Conservation (phyloP, 179 eudicot genomes). For the Pouteria campechiana region DNA sequence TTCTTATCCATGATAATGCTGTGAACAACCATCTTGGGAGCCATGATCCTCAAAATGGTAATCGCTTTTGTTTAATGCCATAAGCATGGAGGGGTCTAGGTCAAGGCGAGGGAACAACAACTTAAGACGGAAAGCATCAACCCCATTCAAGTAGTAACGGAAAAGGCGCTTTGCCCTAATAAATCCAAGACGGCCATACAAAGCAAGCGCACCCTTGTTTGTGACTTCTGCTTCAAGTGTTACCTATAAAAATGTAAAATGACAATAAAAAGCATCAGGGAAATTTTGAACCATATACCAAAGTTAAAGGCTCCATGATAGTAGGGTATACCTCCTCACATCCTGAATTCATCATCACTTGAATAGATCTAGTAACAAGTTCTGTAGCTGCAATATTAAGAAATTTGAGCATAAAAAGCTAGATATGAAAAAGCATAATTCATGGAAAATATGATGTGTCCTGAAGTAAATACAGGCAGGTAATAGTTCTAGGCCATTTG, state of each 20-base stretch:
- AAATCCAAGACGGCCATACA: slow-evolving; percentile 86
- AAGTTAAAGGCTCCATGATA: too few relatives aligned
- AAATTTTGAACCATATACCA: background rate
- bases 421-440: too few relatives aligned
- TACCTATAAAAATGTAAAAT: slow-evolving; percentile 34
- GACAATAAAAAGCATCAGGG: background rate
- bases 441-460: too few relatives aligned
- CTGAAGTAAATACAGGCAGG: too few relatives aligned
- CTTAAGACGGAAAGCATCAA: slow-evolving; percentile 90
- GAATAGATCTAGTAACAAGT: slow-evolving; percentile 79
- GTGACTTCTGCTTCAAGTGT: slow-evolving; percentile 98
- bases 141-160: slow-evolving; percentile 86
- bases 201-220: slow-evolving; percentile 87
- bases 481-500: too few relatives aligned
- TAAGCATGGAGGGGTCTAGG: slow-evolving; percentile 21
- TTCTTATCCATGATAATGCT: slow-evolving; percentile 5
- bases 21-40: slow-evolving; percentile 19
- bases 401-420: too few relatives aligned
- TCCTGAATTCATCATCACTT: slow-evolving; percentile 95
- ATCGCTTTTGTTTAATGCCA: slow-evolving; percentile 14
- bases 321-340: slow-evolving; percentile 98
- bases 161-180: slow-evolving; percentile 88
- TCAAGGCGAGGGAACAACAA: slow-evolving; percentile 63
- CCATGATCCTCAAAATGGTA: slow-evolving; percentile 15
- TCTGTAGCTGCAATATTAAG: slow-evolving; percentile 67